Base-by-base conservation (phyloP, 768 basidiomycete genomes). In the Antrodiella citrinella region DNA sequence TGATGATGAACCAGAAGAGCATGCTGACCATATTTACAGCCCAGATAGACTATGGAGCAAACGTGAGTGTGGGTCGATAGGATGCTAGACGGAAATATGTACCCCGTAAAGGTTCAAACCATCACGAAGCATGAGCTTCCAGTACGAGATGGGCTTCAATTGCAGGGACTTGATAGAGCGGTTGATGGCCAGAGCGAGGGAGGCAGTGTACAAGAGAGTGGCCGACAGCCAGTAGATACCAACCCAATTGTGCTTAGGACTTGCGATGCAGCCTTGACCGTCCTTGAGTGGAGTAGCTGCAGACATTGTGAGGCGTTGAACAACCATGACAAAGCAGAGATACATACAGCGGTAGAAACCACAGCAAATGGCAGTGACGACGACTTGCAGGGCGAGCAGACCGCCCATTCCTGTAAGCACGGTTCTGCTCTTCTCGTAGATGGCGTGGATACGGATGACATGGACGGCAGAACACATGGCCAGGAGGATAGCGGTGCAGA, bases 91-190 rank as follows among this genome's bases (percentile, higher is more conserved):
- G 41, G 41, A 44, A 30, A 35, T 24, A 70, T 78, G 54, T 65
- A 81, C 82, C 50, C 78, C 86, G 60, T 91, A 91, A 52, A 91
- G 80, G 68, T 91, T 91, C 56, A 91, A 78, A 13, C 87, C 86
- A 62, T 91, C 89, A 53, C 90, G 86, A 53, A 91, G 84, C 87
- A 91, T 91, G 57, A 91, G 74, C 61, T 90, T 88, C 89, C 89
- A 91, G 24, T 74, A 72, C 49, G 71, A 73, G 49, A 89, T 66
- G 1, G 69, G 75, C 58, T 84, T 88, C 24, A 69, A 59, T 49
- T 74, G 51, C 55, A 82, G 77, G 2, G 83, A 84, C 45, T 69
- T 62, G 54, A 81, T 56, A 20, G 83, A 85, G 46, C 82, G 81
- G 43, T 62, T 64, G 45, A 85, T 62, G 2, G 85, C 84, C 22